Evolutionary conservation across 1,139 yeast species (phyloP).

Genomic region (Yamadazyma sp.): DNA sequence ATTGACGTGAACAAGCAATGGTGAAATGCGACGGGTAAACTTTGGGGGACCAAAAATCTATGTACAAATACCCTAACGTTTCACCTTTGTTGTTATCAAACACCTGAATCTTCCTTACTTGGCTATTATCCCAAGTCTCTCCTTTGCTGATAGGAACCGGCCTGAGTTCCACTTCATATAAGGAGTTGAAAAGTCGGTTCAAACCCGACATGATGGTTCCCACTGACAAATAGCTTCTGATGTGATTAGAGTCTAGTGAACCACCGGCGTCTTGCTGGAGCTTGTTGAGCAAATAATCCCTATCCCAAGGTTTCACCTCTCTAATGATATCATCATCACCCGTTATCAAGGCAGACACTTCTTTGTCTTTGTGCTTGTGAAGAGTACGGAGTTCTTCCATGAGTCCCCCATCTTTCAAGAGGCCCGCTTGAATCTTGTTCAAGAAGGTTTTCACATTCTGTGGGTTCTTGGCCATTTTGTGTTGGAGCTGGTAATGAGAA

Average conservation of each 20-base stretch:
- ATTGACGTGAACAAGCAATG: slow-evolving; percentile 82
- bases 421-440: slow-evolving; percentile 49
- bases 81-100: slow-evolving; percentile 27
- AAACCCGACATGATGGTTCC: slow-evolving; percentile 89
- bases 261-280: slow-evolving; percentile 10
- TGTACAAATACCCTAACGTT: slow-evolving; percentile 40
- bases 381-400: slow-evolving; percentile 55
- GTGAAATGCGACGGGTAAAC: slow-evolving; percentile 90
- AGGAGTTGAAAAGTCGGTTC: slow-evolving; percentile 62
- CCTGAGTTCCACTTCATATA: slow-evolving; percentile 75
- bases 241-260: slow-evolving; percentile 17
- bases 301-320: slow-evolving; percentile 83
- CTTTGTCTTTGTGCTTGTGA: slow-evolving; percentile 39
- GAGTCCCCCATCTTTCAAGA: slow-evolving; percentile 46
- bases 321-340: slow-evolving; percentile 43
- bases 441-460: slow-evolving; percentile 73
- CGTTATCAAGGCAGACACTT: slow-evolving; percentile 16
- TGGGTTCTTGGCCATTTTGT: slow-evolving; percentile 88
- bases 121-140: slow-evolving; percentile 84
- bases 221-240: slow-evolving; percentile 69
- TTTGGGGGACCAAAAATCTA: slow-evolving; percentile 49
- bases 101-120: slow-evolving; percentile 81
- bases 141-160: slow-evolving; percentile 67
- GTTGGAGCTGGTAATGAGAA: slow-evolving; percentile 80
- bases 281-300: slow-evolving; percentile 59